Percentiles rank a stretch among this genome's conserved stretches.
Evolutionary conservation across 768 basidiomycete species (phyloP).

Genomic region (Holtermannia corniformis): DNA sequence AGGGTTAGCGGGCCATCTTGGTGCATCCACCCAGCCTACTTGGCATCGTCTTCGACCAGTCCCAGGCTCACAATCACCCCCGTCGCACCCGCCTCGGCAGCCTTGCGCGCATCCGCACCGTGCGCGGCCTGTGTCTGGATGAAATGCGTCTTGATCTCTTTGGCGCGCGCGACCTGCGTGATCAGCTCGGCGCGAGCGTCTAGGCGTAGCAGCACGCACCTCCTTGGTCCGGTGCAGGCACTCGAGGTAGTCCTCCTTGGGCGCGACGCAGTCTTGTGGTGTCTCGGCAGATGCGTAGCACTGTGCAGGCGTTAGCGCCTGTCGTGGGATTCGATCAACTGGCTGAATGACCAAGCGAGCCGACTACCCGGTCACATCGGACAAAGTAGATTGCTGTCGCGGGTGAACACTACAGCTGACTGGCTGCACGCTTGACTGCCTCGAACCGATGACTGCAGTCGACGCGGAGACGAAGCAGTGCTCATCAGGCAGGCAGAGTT

Average conservation of each 20-base stretch:
- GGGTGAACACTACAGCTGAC: too few species aligned
- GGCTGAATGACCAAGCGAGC: neutral
- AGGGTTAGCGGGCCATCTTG: neutral
- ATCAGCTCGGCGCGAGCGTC: neutral
- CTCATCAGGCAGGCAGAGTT: too few species aligned
- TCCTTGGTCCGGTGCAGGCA: slow-evolving; percentile 83
- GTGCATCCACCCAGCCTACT: slow-evolving; percentile 17
- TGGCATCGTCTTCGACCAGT: slow-evolving; percentile 56
- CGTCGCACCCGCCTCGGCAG: slow-evolving; percentile 60
- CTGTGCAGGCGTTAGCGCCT: slow-evolving; percentile 41
- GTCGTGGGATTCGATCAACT: neutral
- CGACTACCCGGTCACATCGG: neutral
- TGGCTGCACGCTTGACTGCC: too few species aligned
- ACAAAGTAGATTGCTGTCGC: neutral
- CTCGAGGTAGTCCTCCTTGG: slow-evolving; percentile 78
- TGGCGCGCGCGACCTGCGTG: slow-evolving; percentile 55
- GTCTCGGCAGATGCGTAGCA: slow-evolving; percentile 75
- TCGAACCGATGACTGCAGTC: slow-evolving; percentile 52
- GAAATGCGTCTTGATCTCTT: slow-evolving; percentile 62
- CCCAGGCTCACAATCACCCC: slow-evolving; percentile 68
- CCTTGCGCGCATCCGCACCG: slow-evolving; percentile 60
- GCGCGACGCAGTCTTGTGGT: slow-evolving; percentile 60
- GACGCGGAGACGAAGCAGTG: slow-evolving; percentile 44
- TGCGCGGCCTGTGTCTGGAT: slow-evolving; percentile 55
- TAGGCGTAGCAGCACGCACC: slow-evolving; percentile 55